Percentiles rank a stretch among this genome's conserved stretches.
Conservation (phyloP, 2,329 filamentous ascomycete genomes). For the Cytospora leucostoma region DNA sequence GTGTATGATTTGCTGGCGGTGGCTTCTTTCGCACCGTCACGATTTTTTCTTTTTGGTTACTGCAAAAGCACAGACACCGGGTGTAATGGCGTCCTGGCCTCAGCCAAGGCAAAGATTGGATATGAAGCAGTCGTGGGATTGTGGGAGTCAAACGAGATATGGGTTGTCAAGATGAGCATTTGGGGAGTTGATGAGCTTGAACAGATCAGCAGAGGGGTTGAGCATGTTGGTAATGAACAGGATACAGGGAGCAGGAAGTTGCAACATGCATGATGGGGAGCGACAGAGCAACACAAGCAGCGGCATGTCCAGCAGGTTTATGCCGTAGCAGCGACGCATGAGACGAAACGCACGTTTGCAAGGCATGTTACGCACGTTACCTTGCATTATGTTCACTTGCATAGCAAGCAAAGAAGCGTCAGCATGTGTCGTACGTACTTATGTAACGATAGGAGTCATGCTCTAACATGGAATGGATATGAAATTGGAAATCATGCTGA, state of each 20-base stretch:
- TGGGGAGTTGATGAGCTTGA: conserved; percentile 2
- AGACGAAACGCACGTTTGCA: conserved; percentile 22
- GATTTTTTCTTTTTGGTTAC: conserved; percentile 13
- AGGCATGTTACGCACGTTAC: conserved; percentile 22
- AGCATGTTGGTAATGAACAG: conserved; percentile 14
- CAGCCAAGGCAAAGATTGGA: conserved; percentile 3
- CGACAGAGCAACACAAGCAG: conserved; percentile 6
- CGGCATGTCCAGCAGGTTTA: background rate
- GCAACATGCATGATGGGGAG: conserved; percentile 11
- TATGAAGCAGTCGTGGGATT: background rate
- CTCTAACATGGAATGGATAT: conserved; percentile 22
- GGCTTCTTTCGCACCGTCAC: conserved; percentile 20
- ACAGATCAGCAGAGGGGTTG: conserved; percentile 1
- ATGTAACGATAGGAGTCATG: conserved; percentile 23
- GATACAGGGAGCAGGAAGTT: conserved; percentile 3
- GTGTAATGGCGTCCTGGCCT: conserved; percentile 17
- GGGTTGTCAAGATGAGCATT: background rate
- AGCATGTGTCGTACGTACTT: conserved; percentile 25
- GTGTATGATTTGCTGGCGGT: conserved; percentile 26
- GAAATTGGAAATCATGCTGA: conserved; percentile 15
- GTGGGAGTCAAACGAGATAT: background rate
- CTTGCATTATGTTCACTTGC: conserved; percentile 21
- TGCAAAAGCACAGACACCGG: conserved; percentile 16
- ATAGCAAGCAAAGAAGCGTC: conserved; percentile 1
- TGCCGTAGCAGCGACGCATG: conserved; percentile 17